Evolutionary conservation across 2,329 filamentous ascomycete genomes (phyloP).

Genomic region (Apiospora saccharicola): DNA sequence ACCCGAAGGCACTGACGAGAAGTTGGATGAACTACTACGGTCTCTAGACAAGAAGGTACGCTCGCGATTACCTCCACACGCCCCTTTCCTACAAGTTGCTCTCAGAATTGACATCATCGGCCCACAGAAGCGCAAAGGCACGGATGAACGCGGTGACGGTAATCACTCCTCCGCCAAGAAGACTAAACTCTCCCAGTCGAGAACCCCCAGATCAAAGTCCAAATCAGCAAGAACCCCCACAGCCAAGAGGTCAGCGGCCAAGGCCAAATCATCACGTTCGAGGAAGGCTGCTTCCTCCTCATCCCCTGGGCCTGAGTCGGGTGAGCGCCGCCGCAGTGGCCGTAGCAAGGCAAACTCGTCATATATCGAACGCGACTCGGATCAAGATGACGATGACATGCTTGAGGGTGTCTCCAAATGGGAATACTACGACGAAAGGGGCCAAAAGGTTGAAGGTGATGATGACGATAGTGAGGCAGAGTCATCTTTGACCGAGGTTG

Average conservation of each 20-base stretch:
- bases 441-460: slow-evolving; percentile 40
- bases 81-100: not conserved
- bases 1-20: slow-evolving; percentile 77
- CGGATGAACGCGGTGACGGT: slow-evolving; percentile 57
- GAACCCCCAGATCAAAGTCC: slow-evolving; percentile 42
- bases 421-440: slow-evolving; percentile 56
- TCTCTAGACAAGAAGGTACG: slow-evolving; percentile 73
- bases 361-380: slow-evolving; percentile 65
- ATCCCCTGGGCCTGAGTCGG: slow-evolving; percentile 37
- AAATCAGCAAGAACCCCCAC: slow-evolving; percentile 44
- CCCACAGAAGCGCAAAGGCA: slow-evolving; percentile 63
- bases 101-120: slow-evolving; percentile 37
- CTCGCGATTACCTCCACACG: slow-evolving; percentile 23
- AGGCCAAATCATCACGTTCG: slow-evolving; percentile 38
- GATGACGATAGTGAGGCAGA: slow-evolving; percentile 35
- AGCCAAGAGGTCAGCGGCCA: slow-evolving; percentile 36
- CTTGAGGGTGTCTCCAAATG: slow-evolving; percentile 66
- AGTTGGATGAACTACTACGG: slow-evolving; percentile 73
- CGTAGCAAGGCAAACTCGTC: slow-evolving; percentile 55
- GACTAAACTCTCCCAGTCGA: slow-evolving; percentile 42
- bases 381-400: slow-evolving; percentile 68
- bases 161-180: slow-evolving; percentile 51
- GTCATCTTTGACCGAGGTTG: slow-evolving; percentile 36
- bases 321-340: slow-evolving; percentile 64
- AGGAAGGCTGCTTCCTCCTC: slow-evolving; percentile 40